Percentiles rank a stretch among this genome's conserved stretches.
Evolutionary conservation across 768 basidiomycete genomes (phyloP).

Genomic region (Pulveroboletus sp.): DNA sequence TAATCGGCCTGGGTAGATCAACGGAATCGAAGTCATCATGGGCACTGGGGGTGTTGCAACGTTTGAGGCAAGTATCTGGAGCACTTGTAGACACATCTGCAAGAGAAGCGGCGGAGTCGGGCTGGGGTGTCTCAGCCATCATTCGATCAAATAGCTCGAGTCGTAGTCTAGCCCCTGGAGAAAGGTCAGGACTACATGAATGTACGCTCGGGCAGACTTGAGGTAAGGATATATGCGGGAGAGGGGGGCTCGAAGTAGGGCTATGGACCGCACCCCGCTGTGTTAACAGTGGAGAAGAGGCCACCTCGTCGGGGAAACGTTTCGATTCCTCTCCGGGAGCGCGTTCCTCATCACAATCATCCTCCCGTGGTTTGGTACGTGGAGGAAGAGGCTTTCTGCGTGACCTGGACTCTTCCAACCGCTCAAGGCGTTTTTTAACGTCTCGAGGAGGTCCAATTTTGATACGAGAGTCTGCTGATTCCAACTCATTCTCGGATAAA

Average conservation of each 20-base stretch:
- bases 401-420: neutral
- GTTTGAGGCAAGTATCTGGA: slow-evolving; percentile 1
- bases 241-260: neutral
- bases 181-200: slow-evolving; percentile 15
- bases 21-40: neutral
- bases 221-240: slow-evolving; percentile 8
- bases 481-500: slow-evolving; percentile 4
- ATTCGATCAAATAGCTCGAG: slow-evolving; percentile 29
- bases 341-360: neutral
- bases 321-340: neutral
- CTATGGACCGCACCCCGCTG: neutral
- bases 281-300: neutral
- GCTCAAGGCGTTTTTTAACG: neutral
- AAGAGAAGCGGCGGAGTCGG: neutral
- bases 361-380: neutral
- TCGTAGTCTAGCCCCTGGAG: slow-evolving; percentile 25
- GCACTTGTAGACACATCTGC: neutral
- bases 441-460: slow-evolving; percentile 29
- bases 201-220: neutral
- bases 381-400: neutral
- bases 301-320: neutral
- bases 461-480: neutral
- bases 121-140: slow-evolving; percentile 7
- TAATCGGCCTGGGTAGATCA: slow-evolving; percentile 2
- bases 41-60: neutral